Evolutionary conservation across 2,329 filamentous ascomycete genomes (phyloP), one percentile per base, ranked within the genome.

Genomic region (Plectosphaerella plurivora): DNA sequence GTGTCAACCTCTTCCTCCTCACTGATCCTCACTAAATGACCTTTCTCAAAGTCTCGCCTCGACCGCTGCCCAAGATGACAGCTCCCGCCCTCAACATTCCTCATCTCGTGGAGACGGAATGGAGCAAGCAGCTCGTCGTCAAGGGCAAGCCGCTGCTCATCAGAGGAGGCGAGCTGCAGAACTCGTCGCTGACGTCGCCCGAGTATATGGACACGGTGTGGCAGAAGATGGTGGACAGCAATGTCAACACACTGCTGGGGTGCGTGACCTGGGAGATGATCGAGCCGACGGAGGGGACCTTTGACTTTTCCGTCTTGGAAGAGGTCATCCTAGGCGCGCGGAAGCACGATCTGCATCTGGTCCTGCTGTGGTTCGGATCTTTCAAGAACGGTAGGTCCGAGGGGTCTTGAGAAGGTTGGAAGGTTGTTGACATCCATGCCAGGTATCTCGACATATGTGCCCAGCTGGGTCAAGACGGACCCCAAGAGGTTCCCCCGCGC

Each of bases 241-340:
- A 62, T 42, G 56, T 68, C 55, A 68, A 68, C 54, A 68, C 66
- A 2, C 53, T 68, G 9, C 59, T 68, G 1, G 66, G 64, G 5
- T 60, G 54, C 16, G 64, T 68, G 3, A 60, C 63, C 1, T 68
- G 66, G 66, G 66, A 68, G 49, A 59, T 59, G 53, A 61, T 68
- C 42, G 64, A 68, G 56, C 64, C 62, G 1, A 57, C 57, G n/a
- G 63, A 68, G 55, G 64, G 56, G 14, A 28, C 41, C 9, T 68
- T 67, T 51, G 53, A 61, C 47, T 68, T 68, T 47, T 35, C 53
- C 6, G 56, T 61, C 47, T 59, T 68, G 3, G 62, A 67, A 51
- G 49, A 54, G 18, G 56, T 64, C 4, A 60, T 66, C 11, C 37
- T 53, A 2, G 62, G 53, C n/a, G 63, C 61, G 2, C 55, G 64